These are phyloP conservation scores for Cryptosporidium xiaoi DNA, from an alignment of 169 alveolate genomes.

Conservation along the genomic window DNA sequence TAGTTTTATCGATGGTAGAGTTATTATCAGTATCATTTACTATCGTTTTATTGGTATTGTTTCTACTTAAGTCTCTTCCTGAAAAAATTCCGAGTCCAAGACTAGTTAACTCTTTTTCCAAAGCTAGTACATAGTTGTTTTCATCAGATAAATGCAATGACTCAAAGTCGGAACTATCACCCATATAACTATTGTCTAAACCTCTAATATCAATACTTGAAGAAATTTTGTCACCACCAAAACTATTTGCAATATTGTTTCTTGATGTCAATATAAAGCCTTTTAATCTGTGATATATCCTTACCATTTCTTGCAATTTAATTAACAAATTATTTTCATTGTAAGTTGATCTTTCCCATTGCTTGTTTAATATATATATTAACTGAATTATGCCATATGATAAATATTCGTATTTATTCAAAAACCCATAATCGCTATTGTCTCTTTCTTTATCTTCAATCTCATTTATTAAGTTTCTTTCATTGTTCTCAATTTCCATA, in stretches of 20 bases:
- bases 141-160: constrained; percentile 24
- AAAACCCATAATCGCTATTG: background rate
- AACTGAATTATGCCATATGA: constrained; percentile 34
- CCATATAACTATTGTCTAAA: background rate
- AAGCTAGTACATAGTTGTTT: constrained; percentile 9
- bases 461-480: too few relatives aligned
- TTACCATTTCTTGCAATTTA: constrained; percentile 62
- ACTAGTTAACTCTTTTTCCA: constrained; percentile 69
- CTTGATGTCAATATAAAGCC: constrained; percentile 4
- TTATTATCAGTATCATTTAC: background rate
- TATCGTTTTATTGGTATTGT: background rate
- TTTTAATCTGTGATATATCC: constrained; percentile 63
- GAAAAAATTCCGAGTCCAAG: constrained; percentile 66
- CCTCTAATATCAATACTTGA: too few relatives aligned
- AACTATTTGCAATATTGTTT: background rate
- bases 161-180: background rate
- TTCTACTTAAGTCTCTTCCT: constrained; percentile 40
- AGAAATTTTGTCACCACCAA: background rate
- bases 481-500: background rate
- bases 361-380: constrained; percentile 31
- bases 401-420: constrained; percentile 2
- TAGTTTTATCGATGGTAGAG: background rate
- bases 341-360: constrained; percentile 52
- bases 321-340: constrained; percentile 10
- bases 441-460: too few relatives aligned